Conservation (phyloP, 2,329 filamentous ascomycete genomes). For the Ilyonectria mors-panacis region DNA sequence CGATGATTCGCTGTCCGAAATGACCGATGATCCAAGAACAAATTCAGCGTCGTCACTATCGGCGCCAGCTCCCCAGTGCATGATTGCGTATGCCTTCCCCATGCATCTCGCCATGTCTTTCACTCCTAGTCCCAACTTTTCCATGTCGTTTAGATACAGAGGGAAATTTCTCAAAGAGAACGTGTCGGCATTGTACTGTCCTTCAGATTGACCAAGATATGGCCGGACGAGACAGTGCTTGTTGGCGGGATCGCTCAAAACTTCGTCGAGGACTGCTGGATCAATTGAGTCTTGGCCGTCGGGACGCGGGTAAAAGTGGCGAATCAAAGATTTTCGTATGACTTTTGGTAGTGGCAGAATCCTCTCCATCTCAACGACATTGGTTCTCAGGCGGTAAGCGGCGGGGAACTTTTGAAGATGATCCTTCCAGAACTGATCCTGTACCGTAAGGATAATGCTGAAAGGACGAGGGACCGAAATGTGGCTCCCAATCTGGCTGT, state of each 20-base stretch:
- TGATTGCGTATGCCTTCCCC: conserved; percentile 39
- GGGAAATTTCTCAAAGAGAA: conserved; percentile 31
- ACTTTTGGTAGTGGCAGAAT: too few relatives aligned
- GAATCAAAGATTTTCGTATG: conserved; percentile 31
- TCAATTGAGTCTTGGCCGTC: background rate
- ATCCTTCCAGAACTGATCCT: conserved; percentile 10
- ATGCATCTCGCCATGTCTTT: conserved; percentile 30
- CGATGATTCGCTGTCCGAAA: background rate
- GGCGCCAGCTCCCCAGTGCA: conserved; percentile 44
- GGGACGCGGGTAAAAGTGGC: conserved; percentile 28
- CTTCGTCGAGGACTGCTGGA: background rate
- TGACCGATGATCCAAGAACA: conserved; percentile 32
- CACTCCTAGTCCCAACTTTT: conserved; percentile 27
- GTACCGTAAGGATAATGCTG: background rate
- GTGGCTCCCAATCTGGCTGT: background rate
- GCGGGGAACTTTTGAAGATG: conserved; percentile 7
- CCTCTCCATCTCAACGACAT: too few relatives aligned
- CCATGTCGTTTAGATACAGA: conserved; percentile 26
- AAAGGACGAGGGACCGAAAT: conserved; percentile 19
- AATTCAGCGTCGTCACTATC: conserved; percentile 44
- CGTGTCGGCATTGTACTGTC: background rate
- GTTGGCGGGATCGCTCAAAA: conserved; percentile 30
- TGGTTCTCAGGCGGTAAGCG: too few relatives aligned
- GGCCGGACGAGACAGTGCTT: conserved; percentile 39
- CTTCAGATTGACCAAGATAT: conserved; percentile 28